Base-by-base conservation (phyloP, 345 rosid species). In the Melastoma malabathricum region DNA sequence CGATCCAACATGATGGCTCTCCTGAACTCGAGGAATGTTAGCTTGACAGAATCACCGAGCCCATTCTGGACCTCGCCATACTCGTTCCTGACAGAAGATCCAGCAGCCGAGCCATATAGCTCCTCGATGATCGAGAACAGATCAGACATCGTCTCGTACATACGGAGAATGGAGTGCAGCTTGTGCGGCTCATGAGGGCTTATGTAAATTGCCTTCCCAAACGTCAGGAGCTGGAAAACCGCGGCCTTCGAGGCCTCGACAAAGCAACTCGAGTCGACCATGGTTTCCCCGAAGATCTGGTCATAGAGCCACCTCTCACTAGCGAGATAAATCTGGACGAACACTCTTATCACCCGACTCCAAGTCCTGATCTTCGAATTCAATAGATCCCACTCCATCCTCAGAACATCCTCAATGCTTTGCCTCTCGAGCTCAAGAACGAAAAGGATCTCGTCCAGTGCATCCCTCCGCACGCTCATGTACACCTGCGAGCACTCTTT, bases 341-440 rank as follows among this genome's bases (percentile, higher is more conserved):
- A 79, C 17, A 72, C 63, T 67, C 77, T 76, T 68, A 82, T 66
- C 2, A 80, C 86, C 47, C 80, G 65, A 58, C 80, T 75, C 98
- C 98, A 90, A 73, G 77, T 78, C 79, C 75, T 90, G 76, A 86
- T 82, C 72, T 73, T 90, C 39, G 83, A 79, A 65, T 86, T 75
- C 64, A 84, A 54, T 38, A 63, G 64, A 15, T 64, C 72, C 96
- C 94, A 83, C 38, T 86, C 96, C 94, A 90, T 64, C 69, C 41
- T 86, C 58, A 83, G 70, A 48, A 86, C 95, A 64, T 86, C 92
- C 68, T 86, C 94, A 1, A 83, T 83, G 66, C 92, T 81, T 70
- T 79, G 57, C 70, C 82, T 83, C 77, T 86, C 96, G 19, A 90
- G 77, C 58, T 86, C 89, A 18, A 86, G 83, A 54, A 69, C 66